A percentile compares a stretch with the other conserved stretches of the same genome.
phyloP scores from a whole-genome alignment of 179 eudicot genomes.

The Drosera spatulata region DNA sequence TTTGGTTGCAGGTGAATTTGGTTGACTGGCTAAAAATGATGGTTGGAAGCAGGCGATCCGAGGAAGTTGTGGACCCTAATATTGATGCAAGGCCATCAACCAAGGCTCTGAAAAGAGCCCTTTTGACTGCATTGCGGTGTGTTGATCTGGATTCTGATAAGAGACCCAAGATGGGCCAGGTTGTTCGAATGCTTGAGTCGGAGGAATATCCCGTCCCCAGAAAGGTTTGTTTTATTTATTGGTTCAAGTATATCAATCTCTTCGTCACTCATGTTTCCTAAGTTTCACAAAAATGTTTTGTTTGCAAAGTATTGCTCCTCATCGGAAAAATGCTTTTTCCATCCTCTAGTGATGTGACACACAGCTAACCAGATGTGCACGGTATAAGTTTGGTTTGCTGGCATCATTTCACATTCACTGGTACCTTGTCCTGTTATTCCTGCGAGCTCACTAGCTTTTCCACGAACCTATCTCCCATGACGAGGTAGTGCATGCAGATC shows the following conservation, averaged over 20 bases:
- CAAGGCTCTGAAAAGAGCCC: constrained; percentile 83
- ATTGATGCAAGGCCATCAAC: constrained; percentile 74
- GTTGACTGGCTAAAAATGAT: constrained; percentile 98
- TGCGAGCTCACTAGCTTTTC: not conserved
- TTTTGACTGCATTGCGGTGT: constrained; percentile 84
- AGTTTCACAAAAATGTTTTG: too few species aligned
- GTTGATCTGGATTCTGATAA: constrained; percentile 95
- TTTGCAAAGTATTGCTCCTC: too few species aligned
- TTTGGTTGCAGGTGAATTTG: constrained; percentile 64
- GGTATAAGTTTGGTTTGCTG: not conserved
- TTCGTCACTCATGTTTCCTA: too few species aligned
- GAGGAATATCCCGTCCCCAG: constrained; percentile 89
- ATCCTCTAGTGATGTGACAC: too few species aligned
- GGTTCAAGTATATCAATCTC: not conserved
- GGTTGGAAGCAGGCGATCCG: constrained; percentile 92
- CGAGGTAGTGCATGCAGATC: too few species aligned
- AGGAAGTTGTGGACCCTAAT: constrained; percentile 86
- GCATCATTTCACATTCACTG: not conserved
- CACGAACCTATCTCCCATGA: too few species aligned
- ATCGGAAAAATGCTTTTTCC: too few species aligned
- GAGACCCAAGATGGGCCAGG: constrained; percentile 96
- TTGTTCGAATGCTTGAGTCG: constrained; percentile 90
- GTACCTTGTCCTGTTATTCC: too few species aligned
- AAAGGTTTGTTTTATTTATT: constrained; percentile 41
- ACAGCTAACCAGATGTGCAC: too few species aligned